These are phyloP conservation scores for Dispira parvispora DNA, from an alignment of 192 early-diverging fungal species.

Conservation along the genomic window DNA sequence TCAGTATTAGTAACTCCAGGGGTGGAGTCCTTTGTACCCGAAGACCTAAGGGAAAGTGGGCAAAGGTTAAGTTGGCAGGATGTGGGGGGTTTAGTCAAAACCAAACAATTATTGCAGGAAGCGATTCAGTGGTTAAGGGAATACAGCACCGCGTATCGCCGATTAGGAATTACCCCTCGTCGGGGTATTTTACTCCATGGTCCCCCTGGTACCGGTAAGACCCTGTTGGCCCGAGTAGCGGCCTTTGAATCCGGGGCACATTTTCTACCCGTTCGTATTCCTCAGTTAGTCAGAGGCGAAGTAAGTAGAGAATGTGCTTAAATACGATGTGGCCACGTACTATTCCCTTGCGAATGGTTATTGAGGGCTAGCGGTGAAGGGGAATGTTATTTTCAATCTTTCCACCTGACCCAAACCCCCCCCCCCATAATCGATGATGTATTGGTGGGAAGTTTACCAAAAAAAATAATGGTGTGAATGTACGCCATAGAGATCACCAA, in stretches of 20 bases:
- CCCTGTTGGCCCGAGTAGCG: conserved; percentile 69
- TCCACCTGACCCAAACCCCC: too few relatives aligned
- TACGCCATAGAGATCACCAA: too few relatives aligned
- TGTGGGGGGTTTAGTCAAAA: conserved; percentile 58
- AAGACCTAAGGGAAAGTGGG: conserved; percentile 21
- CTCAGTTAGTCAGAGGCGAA: conserved; percentile 75
- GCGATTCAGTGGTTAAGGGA: conserved; percentile 63
- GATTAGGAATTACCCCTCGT: conserved; percentile 52
- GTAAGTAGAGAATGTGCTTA: conserved; percentile 15
- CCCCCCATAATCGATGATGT: too few relatives aligned
- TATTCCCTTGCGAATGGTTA: too few relatives aligned
- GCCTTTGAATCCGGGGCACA: conserved; percentile 61
- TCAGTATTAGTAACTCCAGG: not conserved
- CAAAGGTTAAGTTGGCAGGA: conserved; percentile 45
- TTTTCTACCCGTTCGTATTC: conserved; percentile 63
- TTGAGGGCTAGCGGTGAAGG: too few relatives aligned
- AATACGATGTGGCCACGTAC: too few relatives aligned
- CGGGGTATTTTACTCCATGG: conserved; percentile 74
- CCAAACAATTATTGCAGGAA: conserved; percentile 58
- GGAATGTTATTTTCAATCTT: too few relatives aligned
- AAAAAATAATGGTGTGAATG: too few relatives aligned
- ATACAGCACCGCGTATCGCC: conserved; percentile 38
- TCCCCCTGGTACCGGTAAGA: conserved; percentile 89
- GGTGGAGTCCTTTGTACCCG: not conserved
- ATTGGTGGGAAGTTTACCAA: too few relatives aligned